These are phyloP conservation scores for Trichophyton benhamiae DNA, from an alignment of 2,329 filamentous ascomycete genomes.

Conservation along the genomic window DNA sequence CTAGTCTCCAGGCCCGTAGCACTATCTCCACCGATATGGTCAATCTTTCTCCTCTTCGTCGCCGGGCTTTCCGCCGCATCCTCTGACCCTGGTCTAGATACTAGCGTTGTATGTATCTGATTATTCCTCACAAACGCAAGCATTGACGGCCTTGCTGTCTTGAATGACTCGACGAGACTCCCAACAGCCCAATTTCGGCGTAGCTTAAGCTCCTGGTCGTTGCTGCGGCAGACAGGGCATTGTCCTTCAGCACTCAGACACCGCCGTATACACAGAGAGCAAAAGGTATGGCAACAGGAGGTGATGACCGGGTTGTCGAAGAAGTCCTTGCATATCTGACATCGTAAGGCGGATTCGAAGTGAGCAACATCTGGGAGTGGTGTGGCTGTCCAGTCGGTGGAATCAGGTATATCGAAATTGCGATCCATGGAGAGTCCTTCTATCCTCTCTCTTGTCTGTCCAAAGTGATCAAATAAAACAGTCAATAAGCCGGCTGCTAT, in stretches of 20 bases:
- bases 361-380: slow-evolving; percentile 33
- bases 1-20: slow-evolving; percentile 20
- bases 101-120: slow-evolving; percentile 41
- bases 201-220: slow-evolving; percentile 73
- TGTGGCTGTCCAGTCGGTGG: slow-evolving; percentile 35
- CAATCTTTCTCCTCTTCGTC: slow-evolving; percentile 27
- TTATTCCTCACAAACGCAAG: slow-evolving; percentile 49
- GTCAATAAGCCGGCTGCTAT: background rate
- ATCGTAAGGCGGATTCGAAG: slow-evolving; percentile 75
- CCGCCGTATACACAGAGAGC: slow-evolving; percentile 84
- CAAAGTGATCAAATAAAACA: background rate
- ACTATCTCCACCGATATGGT: slow-evolving; percentile 14
- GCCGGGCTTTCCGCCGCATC: slow-evolving; percentile 21
- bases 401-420: slow-evolving; percentile 31
- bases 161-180: slow-evolving; percentile 71
- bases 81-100: slow-evolving; percentile 28
- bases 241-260: slow-evolving; percentile 71
- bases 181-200: slow-evolving; percentile 74
- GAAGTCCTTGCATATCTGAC: slow-evolving; percentile 97
- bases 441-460: background rate
- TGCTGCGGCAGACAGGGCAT: slow-evolving; percentile 70
- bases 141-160: slow-evolving; percentile 48
- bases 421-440: slow-evolving; percentile 21
- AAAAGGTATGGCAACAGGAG: slow-evolving; percentile 90
- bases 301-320: slow-evolving; percentile 91